phyloP scores from a whole-genome alignment of 805 yeast species.

The Gaillardinia entomophila region DNA sequence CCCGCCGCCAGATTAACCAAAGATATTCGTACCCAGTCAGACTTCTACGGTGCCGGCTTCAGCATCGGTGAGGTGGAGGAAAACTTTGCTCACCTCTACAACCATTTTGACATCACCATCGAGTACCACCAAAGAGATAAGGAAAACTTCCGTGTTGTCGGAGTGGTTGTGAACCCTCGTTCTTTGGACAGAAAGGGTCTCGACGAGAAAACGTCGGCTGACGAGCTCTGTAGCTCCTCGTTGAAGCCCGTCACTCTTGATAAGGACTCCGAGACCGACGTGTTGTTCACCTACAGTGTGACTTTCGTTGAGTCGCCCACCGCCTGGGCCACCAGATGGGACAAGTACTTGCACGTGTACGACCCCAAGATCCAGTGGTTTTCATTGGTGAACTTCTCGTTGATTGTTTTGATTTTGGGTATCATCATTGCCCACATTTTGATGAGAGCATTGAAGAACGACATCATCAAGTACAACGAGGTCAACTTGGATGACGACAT shows the following conservation, averaged over 20 bases:
- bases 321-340: conserved; percentile 99
- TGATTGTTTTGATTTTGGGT: conserved; percentile 73
- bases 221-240: conserved; percentile 24
- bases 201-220: conserved; percentile 14
- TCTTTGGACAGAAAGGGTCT: conserved; percentile 41
- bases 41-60: conserved; percentile 77
- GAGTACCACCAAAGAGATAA: conserved; percentile 78
- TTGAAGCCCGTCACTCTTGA: conserved; percentile 42
- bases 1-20: conserved; percentile 72
- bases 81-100: conserved; percentile 56
- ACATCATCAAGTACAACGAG: conserved; percentile 84
- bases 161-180: conserved; percentile 70
- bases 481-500: conserved; percentile 81
- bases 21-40: conserved; percentile 53
- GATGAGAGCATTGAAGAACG: conserved; percentile 73
- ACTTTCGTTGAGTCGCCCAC: conserved; percentile 63
- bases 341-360: conserved; percentile 84
- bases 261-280: conserved; percentile 47
- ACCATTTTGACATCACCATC: conserved; percentile 72
- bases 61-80: conserved; percentile 68
- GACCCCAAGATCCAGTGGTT: conserved; percentile 97
- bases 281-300: conserved; percentile 83
- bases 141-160: conserved; percentile 79
- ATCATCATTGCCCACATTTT: conserved; percentile 74
- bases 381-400: conserved; percentile 78